Base-by-base conservation (phyloP, 2,329 filamentous ascomycete genomes). In the Gyromitra esculenta region DNA sequence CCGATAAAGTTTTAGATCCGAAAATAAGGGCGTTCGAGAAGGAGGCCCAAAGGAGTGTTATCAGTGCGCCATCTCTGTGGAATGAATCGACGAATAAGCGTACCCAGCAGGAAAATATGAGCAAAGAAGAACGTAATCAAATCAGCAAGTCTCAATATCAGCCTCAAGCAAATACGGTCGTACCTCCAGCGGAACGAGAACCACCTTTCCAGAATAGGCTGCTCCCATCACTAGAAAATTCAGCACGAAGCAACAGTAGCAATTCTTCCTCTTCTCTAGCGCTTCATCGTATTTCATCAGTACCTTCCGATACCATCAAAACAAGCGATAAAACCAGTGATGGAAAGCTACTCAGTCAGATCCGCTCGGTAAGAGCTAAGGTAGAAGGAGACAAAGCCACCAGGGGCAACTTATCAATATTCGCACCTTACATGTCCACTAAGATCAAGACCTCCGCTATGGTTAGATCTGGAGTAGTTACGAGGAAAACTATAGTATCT, bases 281-380 rank as follows among this genome's bases (percentile, higher is more conserved):
- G n/a, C 31, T 65, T 7, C 64, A 77, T 13, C 75, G 64, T 74
- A 52, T 75, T 37, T 56, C 76, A 21, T 70, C 72, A 18, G 69
- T 66, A 8, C 5, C 73, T 11, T 52, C 71, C 2, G 66, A 74
- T 25, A 41, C 37, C 56, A 59, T 69, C 50, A 76, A 74, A 64
- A 68, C 75, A 15, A 72, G 39, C 11, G 76, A 79, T 45, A 73
- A 52, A 52, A 77, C 66, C 21, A 73, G 60, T 57, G 77, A 79
- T 54, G 76, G 77, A 11, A 76, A 76, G 56, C 41, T 80, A 52
- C 70, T 80, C 15, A 80, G 76, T 31, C 78, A 80, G 37, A 80
- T 80, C 68, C 73, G 76, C 13, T 77, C 70, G 21, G 56, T 77
- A 41, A 72, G 77, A 52, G 75, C 69, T 11, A 77, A 69, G 52